Evolutionary conservation across 1,139 yeast species (phyloP).

Genomic region (Nakaseomyces nivariensis): DNA sequence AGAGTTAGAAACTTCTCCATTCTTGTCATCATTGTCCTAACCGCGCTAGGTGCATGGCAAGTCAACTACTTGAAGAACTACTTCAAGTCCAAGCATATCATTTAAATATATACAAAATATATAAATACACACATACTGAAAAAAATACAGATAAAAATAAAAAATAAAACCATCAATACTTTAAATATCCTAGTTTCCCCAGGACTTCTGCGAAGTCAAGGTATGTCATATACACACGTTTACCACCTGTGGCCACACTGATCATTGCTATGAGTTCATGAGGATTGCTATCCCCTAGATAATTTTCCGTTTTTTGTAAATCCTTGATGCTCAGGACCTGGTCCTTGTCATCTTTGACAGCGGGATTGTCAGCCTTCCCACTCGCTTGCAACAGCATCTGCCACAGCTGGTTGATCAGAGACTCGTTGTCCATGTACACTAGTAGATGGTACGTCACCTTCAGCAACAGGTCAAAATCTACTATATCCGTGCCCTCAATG

Average conservation of each 20-base stretch:
- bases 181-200: slow-evolving; percentile 35
- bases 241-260: slow-evolving; percentile 33
- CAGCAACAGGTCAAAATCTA: slow-evolving; percentile 39
- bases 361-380: slow-evolving; percentile 19
- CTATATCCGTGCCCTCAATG: slow-evolving; percentile 31
- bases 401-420: slow-evolving; percentile 35
- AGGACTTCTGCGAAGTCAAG: slow-evolving; percentile 37
- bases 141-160: too few species aligned
- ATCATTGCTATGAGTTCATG: slow-evolving; percentile 36
- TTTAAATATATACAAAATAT: slow-evolving; percentile 30
- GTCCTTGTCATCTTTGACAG: slow-evolving; percentile 14
- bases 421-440: slow-evolving; percentile 31
- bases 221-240: slow-evolving; percentile 30
- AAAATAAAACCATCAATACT: slow-evolving; percentile 9
- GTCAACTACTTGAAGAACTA: slow-evolving; percentile 81
- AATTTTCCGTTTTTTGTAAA: slow-evolving; percentile 29
- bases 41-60: slow-evolving; percentile 86
- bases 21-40: slow-evolving; percentile 53
- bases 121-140: background rate
- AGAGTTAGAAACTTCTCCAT: slow-evolving; percentile 81
- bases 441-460: slow-evolving; percentile 33
- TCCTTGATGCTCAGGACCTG: slow-evolving; percentile 30
- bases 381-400: slow-evolving; percentile 24
- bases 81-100: slow-evolving; percentile 89
- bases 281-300: slow-evolving; percentile 28